Evolutionary conservation across 352 stramenopile species (phyloP).

Genomic region (Pythium guiyangense): DNA sequence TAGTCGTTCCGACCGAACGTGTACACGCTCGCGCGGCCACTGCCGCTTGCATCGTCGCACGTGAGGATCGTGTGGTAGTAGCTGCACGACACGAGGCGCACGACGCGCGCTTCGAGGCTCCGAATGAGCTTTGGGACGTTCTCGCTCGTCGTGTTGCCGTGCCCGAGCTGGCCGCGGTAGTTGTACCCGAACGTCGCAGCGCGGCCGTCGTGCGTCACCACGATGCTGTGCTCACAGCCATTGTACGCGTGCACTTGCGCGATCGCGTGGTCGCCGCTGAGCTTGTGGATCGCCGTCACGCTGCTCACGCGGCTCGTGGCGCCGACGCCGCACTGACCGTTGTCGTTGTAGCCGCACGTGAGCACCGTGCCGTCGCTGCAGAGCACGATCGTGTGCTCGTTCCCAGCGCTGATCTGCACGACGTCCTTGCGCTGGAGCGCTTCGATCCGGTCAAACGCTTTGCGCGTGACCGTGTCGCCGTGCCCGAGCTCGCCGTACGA

Average conservation of each 20-base stretch:
- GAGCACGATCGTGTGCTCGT: conserved; percentile 90
- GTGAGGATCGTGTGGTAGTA: conserved; percentile 91
- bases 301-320: conserved; percentile 71
- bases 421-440: conserved; percentile 74
- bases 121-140: conserved; percentile 74
- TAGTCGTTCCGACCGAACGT: conserved; percentile 93
- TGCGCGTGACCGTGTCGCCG: conserved; percentile 84
- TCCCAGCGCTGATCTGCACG: conserved; percentile 83
- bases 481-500: conserved; percentile 92
- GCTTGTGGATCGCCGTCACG: conserved; percentile 69
- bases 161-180: conserved; percentile 90
- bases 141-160: conserved; percentile 87
- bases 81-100: conserved; percentile 87
- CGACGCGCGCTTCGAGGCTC: conserved; percentile 58
- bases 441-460: conserved; percentile 76
- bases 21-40: conserved; percentile 46
- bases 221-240: conserved; percentile 90
- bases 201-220: conserved; percentile 73
- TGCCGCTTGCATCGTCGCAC: conserved; percentile 33
- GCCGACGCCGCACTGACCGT: conserved; percentile 90
- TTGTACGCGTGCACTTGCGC: conserved; percentile 91
- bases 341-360: conserved; percentile 93
- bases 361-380: conserved; percentile 71
- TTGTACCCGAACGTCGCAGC: conserved; percentile 91
- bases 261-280: conserved; percentile 37